A percentile compares a stretch with the other conserved stretches of the same genome.
These are phyloP conservation scores for Peronospora belbahrii DNA, from an alignment of 352 stramenopile genomes.

Conservation along the genomic window DNA sequence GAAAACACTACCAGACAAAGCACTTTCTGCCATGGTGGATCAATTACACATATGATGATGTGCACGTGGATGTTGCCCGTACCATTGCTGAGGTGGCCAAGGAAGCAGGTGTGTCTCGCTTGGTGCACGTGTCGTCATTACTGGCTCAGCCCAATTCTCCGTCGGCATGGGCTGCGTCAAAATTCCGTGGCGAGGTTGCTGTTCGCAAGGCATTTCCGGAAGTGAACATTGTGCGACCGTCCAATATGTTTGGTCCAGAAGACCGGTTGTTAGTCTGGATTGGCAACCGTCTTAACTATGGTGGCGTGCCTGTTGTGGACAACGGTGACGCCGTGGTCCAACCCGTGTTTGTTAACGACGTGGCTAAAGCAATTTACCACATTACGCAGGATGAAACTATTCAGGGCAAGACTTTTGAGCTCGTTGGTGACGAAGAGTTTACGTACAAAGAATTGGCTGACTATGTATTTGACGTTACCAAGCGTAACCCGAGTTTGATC, in stretches of 20 bases:
- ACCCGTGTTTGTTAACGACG: conserved; percentile 87
- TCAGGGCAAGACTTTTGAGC: conserved; percentile 91
- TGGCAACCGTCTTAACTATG: conserved; percentile 60
- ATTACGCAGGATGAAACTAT: conserved; percentile 76
- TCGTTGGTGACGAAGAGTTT: conserved; percentile 95
- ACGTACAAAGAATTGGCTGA: conserved; percentile 94
- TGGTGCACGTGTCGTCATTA: conserved; percentile 82
- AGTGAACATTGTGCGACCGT: conserved; percentile 93
- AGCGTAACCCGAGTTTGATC: conserved; percentile 62
- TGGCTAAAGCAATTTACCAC: conserved; percentile 74
- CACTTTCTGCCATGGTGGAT: conserved; percentile 89
- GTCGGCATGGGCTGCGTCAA: conserved; percentile 73
- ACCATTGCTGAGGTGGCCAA: conserved; percentile 78
- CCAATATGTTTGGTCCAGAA: conserved; percentile 92
- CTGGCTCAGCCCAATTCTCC: conserved; percentile 78
- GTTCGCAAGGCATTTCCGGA: conserved; percentile 91
- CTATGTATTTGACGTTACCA: conserved; percentile 92
- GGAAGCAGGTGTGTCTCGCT: conserved; percentile 62
- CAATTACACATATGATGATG: conserved; percentile 94
- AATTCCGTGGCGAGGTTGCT: conserved; percentile 79
- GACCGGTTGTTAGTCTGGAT: conserved; percentile 93
- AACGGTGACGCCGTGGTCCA: conserved; percentile 90
- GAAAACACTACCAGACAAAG: conserved; percentile 97
- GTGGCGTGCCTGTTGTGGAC: conserved; percentile 88
- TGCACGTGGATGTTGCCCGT: conserved; percentile 90